A percentile compares a stretch with the other conserved stretches of the same genome.
These are phyloP conservation scores for Cucurbita ficifolia DNA, from an alignment of 306 rosid genomes.

Conservation along the genomic window DNA sequence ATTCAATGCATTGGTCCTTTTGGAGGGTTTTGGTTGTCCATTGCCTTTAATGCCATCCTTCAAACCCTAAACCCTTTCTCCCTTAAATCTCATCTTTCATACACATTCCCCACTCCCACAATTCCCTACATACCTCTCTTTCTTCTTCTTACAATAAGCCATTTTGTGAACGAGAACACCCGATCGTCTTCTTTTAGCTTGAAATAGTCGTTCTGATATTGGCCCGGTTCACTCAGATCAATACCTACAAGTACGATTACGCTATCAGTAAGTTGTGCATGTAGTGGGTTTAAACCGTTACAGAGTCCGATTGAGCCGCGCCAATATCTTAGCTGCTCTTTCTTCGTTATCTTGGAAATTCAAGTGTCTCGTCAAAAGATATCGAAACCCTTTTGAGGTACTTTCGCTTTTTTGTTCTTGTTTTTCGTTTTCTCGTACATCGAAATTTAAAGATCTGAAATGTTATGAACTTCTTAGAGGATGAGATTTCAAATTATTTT, in stretches of 20 bases:
- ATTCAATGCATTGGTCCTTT: constrained; percentile 7
- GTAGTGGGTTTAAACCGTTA: neutral
- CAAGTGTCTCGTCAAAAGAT: no score
- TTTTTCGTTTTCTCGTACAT: no score
- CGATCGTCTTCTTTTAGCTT: neutral
- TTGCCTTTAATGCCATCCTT: neutral
- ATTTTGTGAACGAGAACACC: neutral
- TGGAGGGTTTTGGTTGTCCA: constrained; percentile 7
- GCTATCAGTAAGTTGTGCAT: neutral
- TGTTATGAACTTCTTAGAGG: no score
- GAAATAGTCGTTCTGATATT: constrained; percentile 11
- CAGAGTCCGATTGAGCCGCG: constrained; percentile 19
- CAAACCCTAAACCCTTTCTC: neutral
- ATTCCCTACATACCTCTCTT: neutral
- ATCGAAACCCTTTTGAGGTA: neutral
- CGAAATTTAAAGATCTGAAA: no score
- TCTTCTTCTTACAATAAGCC: neutral
- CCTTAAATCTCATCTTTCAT: neutral
- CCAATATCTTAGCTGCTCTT: constrained; percentile 15
- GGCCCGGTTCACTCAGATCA: constrained; percentile 18
- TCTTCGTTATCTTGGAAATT: no score
- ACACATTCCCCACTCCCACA: neutral
- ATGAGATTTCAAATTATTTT: no score
- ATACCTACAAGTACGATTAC: neutral
- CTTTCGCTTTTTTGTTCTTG: no score